These are phyloP conservation scores for Hippophae tibetana DNA, from an alignment of 306 rosid species.

Conservation along the genomic window DNA sequence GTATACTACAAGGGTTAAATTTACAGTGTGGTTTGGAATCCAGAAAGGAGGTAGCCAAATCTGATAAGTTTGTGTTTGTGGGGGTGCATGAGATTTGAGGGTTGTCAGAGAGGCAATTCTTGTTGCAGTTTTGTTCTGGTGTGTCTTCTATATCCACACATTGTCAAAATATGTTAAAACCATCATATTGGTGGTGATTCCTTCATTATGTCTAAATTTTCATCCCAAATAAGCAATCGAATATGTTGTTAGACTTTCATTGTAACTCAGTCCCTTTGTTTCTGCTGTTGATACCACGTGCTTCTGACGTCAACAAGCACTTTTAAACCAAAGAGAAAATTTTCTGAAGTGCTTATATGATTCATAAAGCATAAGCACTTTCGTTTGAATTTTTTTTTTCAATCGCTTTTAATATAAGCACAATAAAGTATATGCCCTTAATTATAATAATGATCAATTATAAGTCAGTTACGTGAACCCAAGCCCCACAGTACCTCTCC, in stretches of 20 bases:
- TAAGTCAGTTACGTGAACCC: too few relatives aligned
- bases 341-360: too few relatives aligned
- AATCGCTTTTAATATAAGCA: too few relatives aligned
- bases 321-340: too few relatives aligned
- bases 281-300: too few relatives aligned
- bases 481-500: too few relatives aligned
- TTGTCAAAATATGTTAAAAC: conserved; percentile 15
- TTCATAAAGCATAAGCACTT: too few relatives aligned
- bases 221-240: conserved; percentile 6
- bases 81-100: conserved; percentile 41
- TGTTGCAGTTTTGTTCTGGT: conserved; percentile 27
- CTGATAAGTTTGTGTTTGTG: conserved; percentile 28
- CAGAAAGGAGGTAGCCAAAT: conserved; percentile 25
- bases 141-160: conserved; percentile 6
- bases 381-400: too few relatives aligned
- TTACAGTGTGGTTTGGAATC: conserved; percentile 43
- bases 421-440: too few relatives aligned
- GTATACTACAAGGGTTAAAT: conserved; percentile 43
- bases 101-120: conserved; percentile 38
- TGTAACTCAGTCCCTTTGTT: not conserved
- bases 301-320: too few relatives aligned
- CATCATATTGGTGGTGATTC: conserved; percentile 22
- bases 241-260: not conserved
- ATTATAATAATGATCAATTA: too few relatives aligned
- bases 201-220: conserved; percentile 18